Base-by-base conservation (phyloP, 441 rosid genomes). In the Hypseocharis bilobata region DNA sequence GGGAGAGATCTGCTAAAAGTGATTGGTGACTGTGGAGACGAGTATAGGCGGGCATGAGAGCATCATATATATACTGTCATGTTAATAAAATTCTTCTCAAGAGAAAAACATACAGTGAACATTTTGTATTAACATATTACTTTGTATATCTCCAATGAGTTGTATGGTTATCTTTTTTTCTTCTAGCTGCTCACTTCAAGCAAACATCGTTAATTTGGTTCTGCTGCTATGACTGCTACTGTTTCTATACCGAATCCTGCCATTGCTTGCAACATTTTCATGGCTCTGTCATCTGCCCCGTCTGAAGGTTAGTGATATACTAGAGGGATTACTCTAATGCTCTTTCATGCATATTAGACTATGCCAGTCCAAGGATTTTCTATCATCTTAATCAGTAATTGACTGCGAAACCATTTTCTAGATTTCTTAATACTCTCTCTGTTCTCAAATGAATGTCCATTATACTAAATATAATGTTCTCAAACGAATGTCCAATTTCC, bases 1-100 rank as follows among this genome's bases (percentile, higher is more conserved):
- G 92, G 98, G 38, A 92, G 83, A 69, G 84, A 90, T 80, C 80
- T 92, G 58, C 80, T 88, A 45, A 71, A 75, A 81, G 88, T 85
- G 74, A 92, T 92, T 13, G 98, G 98, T 36, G 98, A 90, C 64
- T 90, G 96, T 56, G 98, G 98, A 27, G 98, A 89, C 32, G 98
- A 92, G 78, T 86, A 88, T 67, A 42, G 94, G 72, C 82, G 85
- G 36, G 11, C 19, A 8, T 74, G 76, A 67, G 20, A 27, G 59
- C 20, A 23, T 22, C 29, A 1, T 54, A 54, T n/a, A n/a, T n/a
- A 59, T 7, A 20, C 27, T 30, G 25, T 59, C 40, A 19, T 30
- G 5, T 59, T 59, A 16, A 8, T 16, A 30, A 16, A 29, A 30
- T 58, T 28, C 14, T 58, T 58, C 2, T 2, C 6, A 29, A 42